Base-by-base conservation (phyloP, 1,139 yeast species). In the Meyerozyma guilliermondii region DNA sequence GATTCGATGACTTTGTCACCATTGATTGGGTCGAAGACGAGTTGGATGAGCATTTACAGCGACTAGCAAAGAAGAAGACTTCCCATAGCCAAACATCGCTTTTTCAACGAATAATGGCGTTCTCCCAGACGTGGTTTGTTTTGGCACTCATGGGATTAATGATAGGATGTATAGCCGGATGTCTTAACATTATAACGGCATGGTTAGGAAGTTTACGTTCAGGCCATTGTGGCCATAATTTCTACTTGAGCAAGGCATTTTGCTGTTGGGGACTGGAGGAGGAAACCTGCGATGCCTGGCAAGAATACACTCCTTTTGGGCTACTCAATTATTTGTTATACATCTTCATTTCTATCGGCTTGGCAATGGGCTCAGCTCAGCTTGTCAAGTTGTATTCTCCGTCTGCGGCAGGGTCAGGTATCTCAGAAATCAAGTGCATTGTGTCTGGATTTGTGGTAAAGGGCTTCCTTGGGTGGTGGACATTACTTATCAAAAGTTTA, bases 371-470 rank as follows among this genome's bases (percentile, higher is more conserved):
- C 8, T 81, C 96, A 1, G 88, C 94, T 0, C 60, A 72, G 11
- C 59, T 88, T 38, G 96, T 94, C 38, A 73, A 79, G 51, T 61
- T 63, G 17, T 82, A 79, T 54, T 92, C 96, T 0, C 96, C 96
- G 0, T 75, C 83, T 44, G 98, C 98, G 0, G 95, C 98, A 0
- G 98, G 98, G 0, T 87, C 96, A 3, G 98, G 98, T 0, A 94
- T 94, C 39, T 85, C 97, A 5, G 99, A 94, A 60, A 92, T 94
- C 60, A 94, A 94, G 62, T 87, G 95, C 59, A 89, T 94, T 50
- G 89, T 92, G 2, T 84, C 95, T 0, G 99, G 99, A 0, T 94
- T 91, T 59, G 80, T 78, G 18, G 76, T 87, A 72, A 77, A 80
- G 29, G 89, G 87, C 5, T 94, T 91, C 54, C 71, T 92, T 42